Conservation (phyloP, 2,329 filamentous ascomycete genomes). For the Pyrenophora tritici-repentis region DNA sequence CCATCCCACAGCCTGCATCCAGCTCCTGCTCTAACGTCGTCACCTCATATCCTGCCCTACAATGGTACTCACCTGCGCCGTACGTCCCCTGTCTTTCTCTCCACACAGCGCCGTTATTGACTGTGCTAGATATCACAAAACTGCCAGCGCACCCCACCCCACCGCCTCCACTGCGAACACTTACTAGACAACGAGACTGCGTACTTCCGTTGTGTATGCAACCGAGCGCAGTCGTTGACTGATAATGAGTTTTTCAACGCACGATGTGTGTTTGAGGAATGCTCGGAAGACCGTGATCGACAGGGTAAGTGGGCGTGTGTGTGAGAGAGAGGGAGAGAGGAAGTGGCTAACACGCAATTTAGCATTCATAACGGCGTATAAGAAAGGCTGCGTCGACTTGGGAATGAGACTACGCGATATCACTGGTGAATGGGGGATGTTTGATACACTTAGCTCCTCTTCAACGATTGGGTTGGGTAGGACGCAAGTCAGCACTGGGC, state of each 20-base stretch:
- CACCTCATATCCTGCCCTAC: not conserved
- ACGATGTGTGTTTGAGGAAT: conserved; percentile 10
- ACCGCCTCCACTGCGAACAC: conserved; percentile 1
- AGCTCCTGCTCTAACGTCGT: not conserved
- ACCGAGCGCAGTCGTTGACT: not conserved
- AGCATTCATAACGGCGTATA: conserved; percentile 13
- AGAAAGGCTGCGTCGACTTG: not conserved
- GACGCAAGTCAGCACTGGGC: not conserved
- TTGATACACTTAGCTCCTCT: not conserved
- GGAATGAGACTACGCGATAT: conserved; percentile 1
- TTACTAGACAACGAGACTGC: not conserved
- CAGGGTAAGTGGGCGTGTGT: conserved; percentile 4
- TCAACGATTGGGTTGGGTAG: not conserved
- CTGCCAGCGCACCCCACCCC: not conserved
- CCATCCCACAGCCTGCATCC: not conserved
- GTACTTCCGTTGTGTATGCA: conserved; percentile 13
- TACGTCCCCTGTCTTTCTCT: too few relatives aligned
- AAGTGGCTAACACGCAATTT: conserved; percentile 1
- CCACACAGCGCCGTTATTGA: not conserved
- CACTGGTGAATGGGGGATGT: conserved; percentile 11
- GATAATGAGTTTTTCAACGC: conserved; percentile 11
- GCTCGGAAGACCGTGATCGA: conserved; percentile 1
- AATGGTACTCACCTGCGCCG: not conserved
- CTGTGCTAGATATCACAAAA: conserved; percentile 2
- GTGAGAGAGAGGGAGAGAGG: too few relatives aligned